Percentiles rank a stretch among this genome's conserved stretches.
Evolutionary conservation across 768 basidiomycete species (phyloP).

Genomic region (Clitopilus passeckerianus): DNA sequence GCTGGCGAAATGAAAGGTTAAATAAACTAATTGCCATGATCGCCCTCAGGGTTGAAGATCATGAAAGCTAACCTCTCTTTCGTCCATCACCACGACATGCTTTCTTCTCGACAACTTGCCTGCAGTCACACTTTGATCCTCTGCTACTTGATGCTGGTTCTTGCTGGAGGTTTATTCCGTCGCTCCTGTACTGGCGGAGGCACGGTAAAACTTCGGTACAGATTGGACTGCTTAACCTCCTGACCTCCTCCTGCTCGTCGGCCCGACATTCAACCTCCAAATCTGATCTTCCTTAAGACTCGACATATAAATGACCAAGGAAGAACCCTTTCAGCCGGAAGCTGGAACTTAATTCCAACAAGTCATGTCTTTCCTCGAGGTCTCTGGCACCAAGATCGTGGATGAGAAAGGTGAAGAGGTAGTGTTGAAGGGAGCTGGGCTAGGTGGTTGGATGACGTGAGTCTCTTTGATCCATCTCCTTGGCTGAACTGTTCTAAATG

Average conservation of each 20-base stretch:
- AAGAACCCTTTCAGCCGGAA: background rate
- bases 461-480: background rate
- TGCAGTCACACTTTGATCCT: too few species aligned
- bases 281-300: background rate
- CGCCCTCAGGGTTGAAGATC: too few species aligned
- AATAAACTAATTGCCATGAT: too few species aligned
- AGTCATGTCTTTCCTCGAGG: conserved; percentile 47
- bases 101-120: too few species aligned
- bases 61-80: too few species aligned
- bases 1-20: too few species aligned
- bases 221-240: background rate
- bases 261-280: background rate
- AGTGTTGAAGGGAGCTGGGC: conserved; percentile 64
- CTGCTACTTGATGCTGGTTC: too few species aligned
- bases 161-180: too few species aligned
- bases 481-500: background rate
- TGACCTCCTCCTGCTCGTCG: background rate
- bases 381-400: conserved; percentile 56
- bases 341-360: background rate
- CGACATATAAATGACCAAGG: background rate
- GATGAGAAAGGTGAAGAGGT: conserved; percentile 51
- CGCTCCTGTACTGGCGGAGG: background rate
- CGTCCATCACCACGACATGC: too few species aligned
- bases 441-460: conserved; percentile 82
- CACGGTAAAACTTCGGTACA: background rate